Base-by-base conservation (phyloP, 331 rosid species). In the Arachis monticola region DNA sequence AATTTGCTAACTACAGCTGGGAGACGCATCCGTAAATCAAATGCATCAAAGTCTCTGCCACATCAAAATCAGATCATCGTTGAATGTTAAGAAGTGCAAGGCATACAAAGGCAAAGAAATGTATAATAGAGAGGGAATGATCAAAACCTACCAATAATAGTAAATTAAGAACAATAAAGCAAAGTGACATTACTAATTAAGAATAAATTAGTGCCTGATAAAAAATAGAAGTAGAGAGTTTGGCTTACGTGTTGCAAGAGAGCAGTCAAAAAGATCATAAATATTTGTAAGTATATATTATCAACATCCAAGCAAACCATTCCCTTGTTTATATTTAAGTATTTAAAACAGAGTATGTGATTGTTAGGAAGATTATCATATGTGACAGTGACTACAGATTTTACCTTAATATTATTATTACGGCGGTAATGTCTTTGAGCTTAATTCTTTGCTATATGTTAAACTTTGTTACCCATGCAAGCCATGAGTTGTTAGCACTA, bases 41-140 rank as follows among this genome's bases (percentile, higher is more conserved):
- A 83, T 60, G 90, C 77, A 87, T 95, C 96, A 70, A 95, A 95
- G 84, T 95, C 99, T 88, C 99, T 92, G 91, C 22, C 8, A 79
- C 52, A 64, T 81, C 80, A 80, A 72, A 66, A 42, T 52, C 81
- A 77, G 69, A 71, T 57, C 38, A 66, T 45, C 60, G 30, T 41
- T 64, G 12, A 67, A 70, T 70, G 45, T 60, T 65, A 85, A 73
- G 71, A 81, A 67, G 40, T 56, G 66, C 60, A 71, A 22, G 72
- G 57, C 53, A 77, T 65, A 69, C 58, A 57, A 47, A 65, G 45
- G 67, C 53, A 70, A 35, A 3, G 8, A 44, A 75, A 69, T 22
- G 68, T 53, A 13, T 6, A 32, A 58, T 27, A 60, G 47, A 79
- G 61, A 22, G 71, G 41, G 66, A 47, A 65, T 46, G 73, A 71